Base-by-base conservation (phyloP, 768 basidiomycete genomes). In the Multifurca ochricompacta region DNA sequence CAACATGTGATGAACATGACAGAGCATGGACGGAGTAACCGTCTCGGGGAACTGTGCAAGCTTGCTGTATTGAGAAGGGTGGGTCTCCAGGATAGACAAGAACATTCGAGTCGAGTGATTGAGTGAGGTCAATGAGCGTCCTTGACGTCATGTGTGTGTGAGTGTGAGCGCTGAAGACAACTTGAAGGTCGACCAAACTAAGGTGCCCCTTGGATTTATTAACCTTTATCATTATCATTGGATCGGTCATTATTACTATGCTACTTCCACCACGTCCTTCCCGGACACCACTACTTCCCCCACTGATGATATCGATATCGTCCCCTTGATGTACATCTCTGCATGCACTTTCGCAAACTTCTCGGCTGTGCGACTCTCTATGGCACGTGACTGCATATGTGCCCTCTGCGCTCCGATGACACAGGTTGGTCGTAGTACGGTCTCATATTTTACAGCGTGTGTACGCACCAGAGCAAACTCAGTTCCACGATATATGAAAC, bases 61-160 rank as follows among this genome's bases (percentile, higher is more conserved):
- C 54, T 5, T 53, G 62, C 23, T 40, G 37, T 32, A 49, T 62
- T 8, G 46, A 50, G 53, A 67, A 68, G 3, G 41, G 51, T 4
- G 66, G 66, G 43, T 68, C 67, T 7, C 67, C 67, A 6, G 67
- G 67, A 50, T 67, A 68, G 39, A 63, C 41, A 2, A 49, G 61
- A 46, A 58, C 45, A 13, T 42, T 37, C 1, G 9, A 10, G 34
- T 63, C 43, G 27, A 63, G 44, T 1, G 39, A 48, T 27, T 63
- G 63, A 6, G 62, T 58, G 32, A 63, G 57, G 56, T 63, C 63
- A 41, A 60, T 52, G 32, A 63, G 14, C 3, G 42, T 54, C 27
- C 30, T n/a, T n/a, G n/a, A 25, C 41, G 27, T 16, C 47, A 51
- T 46, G 14, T 16, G 28, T 51, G 44, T 25, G 27, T 41, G 18